A percentile compares a stretch with the other conserved stretches of the same genome.
Evolutionary conservation across 352 stramenopile species (phyloP).

Genomic region (Phytophthora lateralis): DNA sequence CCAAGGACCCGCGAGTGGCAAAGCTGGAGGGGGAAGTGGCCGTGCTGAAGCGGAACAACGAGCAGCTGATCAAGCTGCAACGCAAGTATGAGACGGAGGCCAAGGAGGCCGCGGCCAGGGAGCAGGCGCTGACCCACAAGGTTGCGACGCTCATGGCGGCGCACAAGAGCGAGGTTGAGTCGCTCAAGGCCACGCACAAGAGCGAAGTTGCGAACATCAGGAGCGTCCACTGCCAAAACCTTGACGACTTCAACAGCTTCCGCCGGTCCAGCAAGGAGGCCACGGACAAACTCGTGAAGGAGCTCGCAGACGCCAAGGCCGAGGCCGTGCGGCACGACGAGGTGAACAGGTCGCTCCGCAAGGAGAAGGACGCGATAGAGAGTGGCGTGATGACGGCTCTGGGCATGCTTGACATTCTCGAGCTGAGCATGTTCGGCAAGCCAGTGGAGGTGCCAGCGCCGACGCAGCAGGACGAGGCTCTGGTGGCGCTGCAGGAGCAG

Average conservation of each 20-base stretch:
- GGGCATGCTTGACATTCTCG: too few species aligned
- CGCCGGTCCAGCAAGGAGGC: conserved; percentile 33
- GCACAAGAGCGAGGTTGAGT: conserved; percentile 25
- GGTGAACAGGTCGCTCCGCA: conserved; percentile 37
- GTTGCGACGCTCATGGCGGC: conserved; percentile 41
- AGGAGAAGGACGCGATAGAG: conserved; percentile 52
- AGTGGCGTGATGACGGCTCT: conserved; percentile 52
- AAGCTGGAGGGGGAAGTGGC: too few species aligned
- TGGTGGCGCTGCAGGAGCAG: conserved; percentile 42
- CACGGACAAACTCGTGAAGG: conserved; percentile 35
- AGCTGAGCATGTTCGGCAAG: too few species aligned
- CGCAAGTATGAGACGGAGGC: conserved; percentile 25
- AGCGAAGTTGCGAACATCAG: too few species aligned
- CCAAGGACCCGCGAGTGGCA: too few species aligned
- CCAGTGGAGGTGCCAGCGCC: conserved; percentile 26
- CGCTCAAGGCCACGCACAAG: too few species aligned
- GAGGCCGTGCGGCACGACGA: conserved; percentile 40
- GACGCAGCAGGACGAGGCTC: conserved; percentile 43
- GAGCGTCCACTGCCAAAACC: too few species aligned
- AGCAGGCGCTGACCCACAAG: conserved; percentile 41
- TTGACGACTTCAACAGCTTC: conserved; percentile 35
- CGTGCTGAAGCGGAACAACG: too few species aligned
- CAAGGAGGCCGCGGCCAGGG: conserved; percentile 2
- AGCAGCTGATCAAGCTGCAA: too few species aligned
- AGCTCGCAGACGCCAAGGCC: conserved; percentile 37